These are phyloP conservation scores for Acorus gramineus DNA, from an alignment of 106 monocot genomes.

Conservation along the genomic window DNA sequence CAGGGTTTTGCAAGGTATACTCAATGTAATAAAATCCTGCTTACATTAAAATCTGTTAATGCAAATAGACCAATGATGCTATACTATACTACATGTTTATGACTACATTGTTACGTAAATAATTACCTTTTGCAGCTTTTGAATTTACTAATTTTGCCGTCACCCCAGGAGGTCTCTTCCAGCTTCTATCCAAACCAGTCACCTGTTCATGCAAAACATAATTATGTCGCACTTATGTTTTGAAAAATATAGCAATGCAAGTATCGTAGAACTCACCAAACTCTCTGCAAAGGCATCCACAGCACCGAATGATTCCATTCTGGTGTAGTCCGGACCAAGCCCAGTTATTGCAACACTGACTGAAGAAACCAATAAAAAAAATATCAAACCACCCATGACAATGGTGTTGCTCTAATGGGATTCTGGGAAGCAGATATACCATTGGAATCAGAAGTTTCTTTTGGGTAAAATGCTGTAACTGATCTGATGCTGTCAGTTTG, in stretches of 20 bases:
- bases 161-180: slow-evolving; percentile 75
- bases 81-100: not conserved
- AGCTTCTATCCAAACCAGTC: slow-evolving; percentile 82
- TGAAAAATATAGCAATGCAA: not conserved
- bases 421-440: slow-evolving; percentile 18
- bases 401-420: too few species aligned
- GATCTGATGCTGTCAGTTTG: slow-evolving; percentile 51
- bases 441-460: slow-evolving; percentile 58
- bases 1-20: slow-evolving; percentile 91
- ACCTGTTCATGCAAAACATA: slow-evolving; percentile 37
- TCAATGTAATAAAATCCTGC: slow-evolving; percentile 86
- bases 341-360: slow-evolving; percentile 77
- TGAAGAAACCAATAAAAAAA: slow-evolving; percentile 18
- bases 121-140: slow-evolving; percentile 54
- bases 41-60: not conserved
- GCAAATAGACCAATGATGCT: not conserved
- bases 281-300: slow-evolving; percentile 87
- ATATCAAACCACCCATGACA: not conserved
- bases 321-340: slow-evolving; percentile 78
- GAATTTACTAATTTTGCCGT: slow-evolving; percentile 77
- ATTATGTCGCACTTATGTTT: not conserved
- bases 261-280: slow-evolving; percentile 35
- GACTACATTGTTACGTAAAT: not conserved
- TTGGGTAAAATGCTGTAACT: slow-evolving; percentile 81
- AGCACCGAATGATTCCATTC: slow-evolving; percentile 69